Evolutionary conservation across 768 basidiomycete genomes (phyloP), one percentile per base, ranked within the genome.

Genomic region (Tricholoma sp.): DNA sequence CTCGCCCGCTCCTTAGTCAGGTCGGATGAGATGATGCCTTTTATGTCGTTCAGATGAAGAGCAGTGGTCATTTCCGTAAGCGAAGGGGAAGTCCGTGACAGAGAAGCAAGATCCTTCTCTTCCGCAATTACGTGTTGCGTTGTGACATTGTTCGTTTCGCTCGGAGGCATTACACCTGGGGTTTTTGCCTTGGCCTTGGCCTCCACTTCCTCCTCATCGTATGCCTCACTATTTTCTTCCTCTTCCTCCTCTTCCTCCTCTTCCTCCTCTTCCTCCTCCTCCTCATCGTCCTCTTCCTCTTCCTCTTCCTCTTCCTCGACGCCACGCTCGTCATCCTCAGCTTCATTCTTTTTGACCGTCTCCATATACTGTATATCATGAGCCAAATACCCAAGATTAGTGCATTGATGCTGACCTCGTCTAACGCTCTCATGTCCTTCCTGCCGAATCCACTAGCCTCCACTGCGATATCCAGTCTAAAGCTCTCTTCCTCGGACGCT

Each of bases 371-470:
- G 37, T 63, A 64, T 15, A 57, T 32, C 50, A 60, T 63, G 53
- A 49, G 29, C 28, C 15, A 3, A n/a, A n/a, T n/a, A 32, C 7
- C 15, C 29, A 31, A 12, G 1, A 15, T 15, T 31, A 67, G 63
- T 53, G 68, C 57, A 24, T 53, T 17, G 52, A 50, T 65, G 70
- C 82, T 65, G 58, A 95, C 95, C 77, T 94, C 86, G 71, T 94
- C 92, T 54, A 98, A 73, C 41, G 81, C 73, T 65, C 85, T 83
- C 79, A 91, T 84, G 66, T 96, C 88, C 64, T 86, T 87, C 62
- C 87, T 80, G 58, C 85, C 85, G 71, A 96, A 98, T 24, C 96
- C 96, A 75, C 93, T 96, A 2, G 97, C 97, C 50, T 89, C 89
- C 6, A 98, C 95, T 61, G 91, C 80, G 17, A 97, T 85, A 74